Evolutionary conservation across 2,329 filamentous ascomycete species (phyloP).

Genomic region (Aspergillaceae sp.): DNA sequence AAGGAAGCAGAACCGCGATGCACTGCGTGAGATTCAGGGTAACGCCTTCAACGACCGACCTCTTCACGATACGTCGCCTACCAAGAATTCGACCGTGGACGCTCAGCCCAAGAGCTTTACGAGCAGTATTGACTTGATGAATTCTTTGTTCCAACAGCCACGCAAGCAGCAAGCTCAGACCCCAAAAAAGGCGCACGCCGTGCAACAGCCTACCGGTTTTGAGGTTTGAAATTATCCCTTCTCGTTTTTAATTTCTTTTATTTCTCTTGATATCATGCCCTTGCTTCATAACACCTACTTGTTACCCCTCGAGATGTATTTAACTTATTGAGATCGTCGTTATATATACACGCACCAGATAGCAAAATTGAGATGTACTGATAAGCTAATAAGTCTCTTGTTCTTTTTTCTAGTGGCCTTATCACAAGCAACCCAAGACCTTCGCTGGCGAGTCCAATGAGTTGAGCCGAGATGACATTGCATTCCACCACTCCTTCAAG

Average conservation of each 20-base stretch:
- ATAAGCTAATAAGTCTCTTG: constrained; percentile 28
- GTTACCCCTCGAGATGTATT: neutral
- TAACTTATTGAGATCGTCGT: neutral
- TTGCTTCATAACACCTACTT: neutral
- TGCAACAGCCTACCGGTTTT: constrained; percentile 55
- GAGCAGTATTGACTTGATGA: constrained; percentile 92
- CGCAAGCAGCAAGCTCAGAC: constrained; percentile 36
- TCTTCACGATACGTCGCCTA: constrained; percentile 26
- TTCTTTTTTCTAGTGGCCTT: constrained; percentile 63
- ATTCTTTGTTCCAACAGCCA: constrained; percentile 75
- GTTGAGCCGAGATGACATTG: constrained; percentile 55
- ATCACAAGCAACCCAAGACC: constrained; percentile 67
- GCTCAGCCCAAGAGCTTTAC: constrained; percentile 56
- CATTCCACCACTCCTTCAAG: constrained; percentile 65
- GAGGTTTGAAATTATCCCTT: constrained; percentile 68
- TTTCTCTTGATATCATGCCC: constrained; percentile 31
- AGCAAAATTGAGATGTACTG: constrained; percentile 13
- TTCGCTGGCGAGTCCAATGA: constrained; percentile 53
- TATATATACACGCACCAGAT: constrained; percentile 10
- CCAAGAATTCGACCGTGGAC: constrained; percentile 11
- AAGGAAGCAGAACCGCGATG: constrained; percentile 77
- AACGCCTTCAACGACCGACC: constrained; percentile 47
- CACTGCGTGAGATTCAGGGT: constrained; percentile 57
- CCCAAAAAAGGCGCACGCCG: constrained; percentile 46
- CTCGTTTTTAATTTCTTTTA: constrained; percentile 28